Evolutionary conservation across 2,329 filamentous ascomycete species (phyloP), one percentile per base, ranked within the genome.

Genomic region (Phialophora tarda): DNA sequence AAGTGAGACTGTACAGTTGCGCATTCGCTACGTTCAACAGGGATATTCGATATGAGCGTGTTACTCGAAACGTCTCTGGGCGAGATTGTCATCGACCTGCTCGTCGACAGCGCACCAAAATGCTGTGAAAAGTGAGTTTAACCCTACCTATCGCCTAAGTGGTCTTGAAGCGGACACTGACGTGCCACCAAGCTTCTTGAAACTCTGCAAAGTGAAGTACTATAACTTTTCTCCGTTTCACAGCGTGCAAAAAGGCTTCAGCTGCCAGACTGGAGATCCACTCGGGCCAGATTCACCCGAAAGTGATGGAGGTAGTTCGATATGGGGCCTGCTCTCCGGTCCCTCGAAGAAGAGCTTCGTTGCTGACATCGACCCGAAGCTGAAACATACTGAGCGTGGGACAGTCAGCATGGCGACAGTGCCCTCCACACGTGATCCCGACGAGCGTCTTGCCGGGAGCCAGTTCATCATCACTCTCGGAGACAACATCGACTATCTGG

Each of bases 141-240:
- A 21, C 34, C 44, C n/a, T 17, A 28, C 11, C 17, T 44, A 12
- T 51, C 48, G 6, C 14, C 56, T 58, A 63, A 65, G 63, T 51
- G 63, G 66, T 66, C 67, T 71, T 65, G 71, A 26, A n/a, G 3
- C 41, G 71, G 71, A 57, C 73, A 69, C 73, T 69, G 44, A 68
- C 57, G 1, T 58, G 14, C 26, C 73, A 75, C 77, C 70, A 79
- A 96, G 92, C 85, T 98, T 99, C 79, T 83, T 99, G 64, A 98
- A 99, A 85, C 91, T 99, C 73, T 97, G 95, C 87, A 98, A 98
- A 82, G 84, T 93, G 80, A 99, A 97, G 82, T 99, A 98, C 82
- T 99, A 97, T 88, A 98, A 98, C 82, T 98, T 96, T 78, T 89
- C 93, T 5, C 95, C 94, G 28, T 82, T 98, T 62, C 92, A 97